Base-by-base conservation (phyloP, 345 rosid species). In the Angophora floribunda region DNA sequence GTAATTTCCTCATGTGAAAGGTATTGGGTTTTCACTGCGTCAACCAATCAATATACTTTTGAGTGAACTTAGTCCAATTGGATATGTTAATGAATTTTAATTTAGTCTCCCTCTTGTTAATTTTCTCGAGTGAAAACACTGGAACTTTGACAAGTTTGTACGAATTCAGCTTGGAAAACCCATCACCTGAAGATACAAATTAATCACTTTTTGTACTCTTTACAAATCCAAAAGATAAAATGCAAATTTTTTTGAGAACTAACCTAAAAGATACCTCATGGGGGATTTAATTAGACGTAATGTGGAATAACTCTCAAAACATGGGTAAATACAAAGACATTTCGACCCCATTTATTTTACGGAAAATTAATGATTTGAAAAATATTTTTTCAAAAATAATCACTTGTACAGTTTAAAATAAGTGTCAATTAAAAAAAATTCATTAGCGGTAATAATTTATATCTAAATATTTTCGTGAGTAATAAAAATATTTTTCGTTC, bases 321-420 rank as follows among this genome's bases (percentile, higher is more conserved):
- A 70, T 32, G 13, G 79, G 24, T 70, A 70, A 17, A 32, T 32
- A 70, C 41, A 32, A 32, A 30, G 22, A 67, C 41, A 55, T 11
- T 22, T 55, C 21, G 61, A 11, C 61, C 0, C 2, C 12, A 0
- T 55, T 22, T 55, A 1, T 21, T 55, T 55, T 9, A 55, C 12
- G 11, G 1, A 55, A 55, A 22, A 8, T 22, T 26, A 55, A 55
- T 55, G 13, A 55, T 55, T 55, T 55, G 11, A 55, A 22, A 55
- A 22, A 55, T 53, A 53, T 17, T 7, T 19, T 21, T 22, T n/a
- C 4, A 8, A 22, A 55, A 0, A 22, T 55, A 28, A n/a, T n/a
- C n/a, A n/a, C n/a, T n/a, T n/a, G n/a, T n/a, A n/a, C n/a, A n/a
- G n/a, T n/a, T n/a, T n/a, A n/a, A n/a, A n/a, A n/a, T n/a, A n/a